Evolutionary conservation across 805 yeast genomes (phyloP).

Genomic region (Candida rishiriensis): DNA sequence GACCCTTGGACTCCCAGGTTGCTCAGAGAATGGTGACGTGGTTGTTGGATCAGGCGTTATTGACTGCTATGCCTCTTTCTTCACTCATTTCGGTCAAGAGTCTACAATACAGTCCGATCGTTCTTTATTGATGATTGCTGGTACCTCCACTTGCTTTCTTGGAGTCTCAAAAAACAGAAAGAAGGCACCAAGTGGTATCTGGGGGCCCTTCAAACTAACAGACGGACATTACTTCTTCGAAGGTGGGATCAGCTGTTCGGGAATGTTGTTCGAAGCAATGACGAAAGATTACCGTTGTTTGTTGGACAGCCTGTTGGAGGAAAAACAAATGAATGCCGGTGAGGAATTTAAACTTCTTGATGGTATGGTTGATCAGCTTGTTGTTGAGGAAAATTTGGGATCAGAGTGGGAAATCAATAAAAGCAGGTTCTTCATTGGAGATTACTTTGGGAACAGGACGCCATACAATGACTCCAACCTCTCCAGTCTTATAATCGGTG

Average conservation of each 20-base stretch:
- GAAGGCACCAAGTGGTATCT: constrained; percentile 37
- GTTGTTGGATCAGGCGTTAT: constrained; percentile 46
- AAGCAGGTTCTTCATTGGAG: constrained; percentile 47
- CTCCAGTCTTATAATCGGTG: constrained; percentile 48
- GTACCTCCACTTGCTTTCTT: constrained; percentile 57
- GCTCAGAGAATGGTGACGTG: constrained; percentile 1
- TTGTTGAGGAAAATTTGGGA: constrained; percentile 11
- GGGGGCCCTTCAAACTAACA: constrained; percentile 55
- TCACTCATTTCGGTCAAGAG: constrained; percentile 21
- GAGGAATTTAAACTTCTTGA: constrained; percentile 12
- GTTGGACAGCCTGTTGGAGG: constrained; percentile 3
- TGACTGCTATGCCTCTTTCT: constrained; percentile 57
- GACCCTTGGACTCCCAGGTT: constrained; percentile 1
- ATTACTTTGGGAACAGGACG: constrained; percentile 53
- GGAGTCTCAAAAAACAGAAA: constrained; percentile 20
- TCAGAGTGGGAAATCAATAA: constrained; percentile 11
- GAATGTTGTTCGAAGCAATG: constrained; percentile 45
- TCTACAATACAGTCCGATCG: constrained; percentile 4
- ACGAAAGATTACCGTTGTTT: constrained; percentile 36
- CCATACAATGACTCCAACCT: constrained; percentile 48
- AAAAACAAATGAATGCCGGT: background rate
- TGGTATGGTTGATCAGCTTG: constrained; percentile 17
- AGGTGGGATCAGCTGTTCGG: constrained; percentile 59
- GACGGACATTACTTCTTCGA: constrained; percentile 36
- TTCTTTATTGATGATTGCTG: constrained; percentile 50